These are phyloP conservation scores for Mycogone perniciosa DNA, from an alignment of 2,329 filamentous ascomycete genomes.

Conservation along the genomic window DNA sequence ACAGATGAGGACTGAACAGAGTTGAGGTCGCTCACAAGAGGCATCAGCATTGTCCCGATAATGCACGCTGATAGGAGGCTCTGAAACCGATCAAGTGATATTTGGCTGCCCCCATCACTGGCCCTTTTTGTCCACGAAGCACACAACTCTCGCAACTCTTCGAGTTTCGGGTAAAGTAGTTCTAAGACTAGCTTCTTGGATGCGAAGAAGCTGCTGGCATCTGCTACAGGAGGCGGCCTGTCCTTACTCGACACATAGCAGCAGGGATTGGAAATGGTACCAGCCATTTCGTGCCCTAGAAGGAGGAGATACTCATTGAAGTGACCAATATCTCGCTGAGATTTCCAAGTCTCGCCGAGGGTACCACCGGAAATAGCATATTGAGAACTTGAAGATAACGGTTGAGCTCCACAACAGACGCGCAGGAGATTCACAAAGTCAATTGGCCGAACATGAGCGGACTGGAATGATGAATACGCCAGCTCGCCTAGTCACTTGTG, in stretches of 20 bases:
- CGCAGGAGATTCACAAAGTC: slow-evolving; percentile 65
- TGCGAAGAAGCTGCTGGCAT: slow-evolving; percentile 30
- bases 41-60: slow-evolving; percentile 39
- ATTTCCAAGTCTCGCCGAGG: slow-evolving; percentile 43
- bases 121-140: slow-evolving; percentile 40
- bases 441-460: slow-evolving; percentile 55
- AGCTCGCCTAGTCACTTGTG: slow-evolving; percentile 49
- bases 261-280: background rate
- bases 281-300: slow-evolving; percentile 29
- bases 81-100: slow-evolving; percentile 47
- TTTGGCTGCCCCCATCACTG: slow-evolving; percentile 40
- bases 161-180: slow-evolving; percentile 46
- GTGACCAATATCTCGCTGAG: slow-evolving; percentile 35
- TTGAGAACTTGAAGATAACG: slow-evolving; percentile 24
- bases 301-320: slow-evolving; percentile 52
- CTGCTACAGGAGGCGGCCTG: slow-evolving; percentile 19
- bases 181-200: slow-evolving; percentile 48
- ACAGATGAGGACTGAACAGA: slow-evolving; percentile 44
- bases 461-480: slow-evolving; percentile 58
- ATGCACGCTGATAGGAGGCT: slow-evolving; percentile 46
- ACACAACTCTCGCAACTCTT: slow-evolving; percentile 42
- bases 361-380: slow-evolving; percentile 39
- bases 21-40: slow-evolving; percentile 41
- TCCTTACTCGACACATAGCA: slow-evolving; percentile 7
- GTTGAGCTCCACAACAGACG: slow-evolving; percentile 54